Percentiles rank a stretch among this genome's conserved stretches.
phyloP scores from a whole-genome alignment of 164 flowering plant genomes.

The Saururus chinensis region DNA sequence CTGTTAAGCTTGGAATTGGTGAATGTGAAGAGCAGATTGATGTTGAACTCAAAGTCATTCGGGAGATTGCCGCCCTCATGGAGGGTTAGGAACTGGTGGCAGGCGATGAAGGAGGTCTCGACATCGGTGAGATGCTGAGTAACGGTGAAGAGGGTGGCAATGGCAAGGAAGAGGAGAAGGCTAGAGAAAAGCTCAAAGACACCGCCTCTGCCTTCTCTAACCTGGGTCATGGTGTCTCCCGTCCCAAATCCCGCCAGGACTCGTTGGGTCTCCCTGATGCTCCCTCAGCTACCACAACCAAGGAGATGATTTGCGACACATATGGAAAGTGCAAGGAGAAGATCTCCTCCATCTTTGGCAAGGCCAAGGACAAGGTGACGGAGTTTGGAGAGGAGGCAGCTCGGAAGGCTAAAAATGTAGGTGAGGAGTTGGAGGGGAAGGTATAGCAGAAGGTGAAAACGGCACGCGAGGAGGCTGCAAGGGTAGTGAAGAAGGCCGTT shows the following conservation, averaged over 20 bases:
- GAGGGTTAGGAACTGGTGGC: constrained; percentile 31
- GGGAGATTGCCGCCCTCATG: constrained; percentile 25
- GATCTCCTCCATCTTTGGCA: too few species aligned
- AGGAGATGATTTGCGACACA: constrained; percentile 52
- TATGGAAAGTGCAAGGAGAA: too few species aligned
- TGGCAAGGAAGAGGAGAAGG: constrained; percentile 1
- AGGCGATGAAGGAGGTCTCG: constrained; percentile 33
- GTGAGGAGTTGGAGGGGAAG: too few species aligned
- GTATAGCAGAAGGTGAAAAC: too few species aligned
- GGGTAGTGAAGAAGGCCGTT: too few species aligned
- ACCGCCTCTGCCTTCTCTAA: constrained; percentile 20
- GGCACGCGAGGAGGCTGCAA: too few species aligned
- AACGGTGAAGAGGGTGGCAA: constrained; percentile 1
- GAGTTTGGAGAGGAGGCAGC: too few species aligned
- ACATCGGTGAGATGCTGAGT: constrained; percentile 28
- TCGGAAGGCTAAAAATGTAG: too few species aligned
- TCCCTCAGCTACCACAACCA: constrained; percentile 10
- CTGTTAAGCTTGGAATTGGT: constrained; percentile 35
- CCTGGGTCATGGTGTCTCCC: constrained; percentile 15
- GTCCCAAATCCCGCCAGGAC: background rate
- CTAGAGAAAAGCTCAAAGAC: constrained; percentile 18
- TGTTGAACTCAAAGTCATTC: constrained; percentile 20
- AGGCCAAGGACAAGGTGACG: too few species aligned
- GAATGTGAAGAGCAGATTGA: constrained; percentile 17
- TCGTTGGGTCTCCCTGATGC: background rate